phyloP scores from a whole-genome alignment of 305 asterid species.

The Plantago coronopus region DNA sequence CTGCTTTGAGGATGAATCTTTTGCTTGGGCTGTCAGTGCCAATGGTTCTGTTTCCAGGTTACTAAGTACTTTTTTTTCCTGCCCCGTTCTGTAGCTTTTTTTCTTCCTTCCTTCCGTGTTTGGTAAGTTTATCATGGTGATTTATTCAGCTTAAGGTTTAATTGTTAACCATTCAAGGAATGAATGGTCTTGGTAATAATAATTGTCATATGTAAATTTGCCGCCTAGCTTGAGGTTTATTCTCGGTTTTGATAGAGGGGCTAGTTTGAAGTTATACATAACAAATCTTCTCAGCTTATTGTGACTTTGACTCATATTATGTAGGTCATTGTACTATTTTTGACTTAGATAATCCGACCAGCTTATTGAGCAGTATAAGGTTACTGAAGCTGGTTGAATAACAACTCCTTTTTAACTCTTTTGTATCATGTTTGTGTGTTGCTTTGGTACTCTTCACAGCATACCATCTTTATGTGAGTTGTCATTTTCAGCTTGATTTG shows the following conservation, averaged over 20 bases:
- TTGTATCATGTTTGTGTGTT: conserved; percentile 5
- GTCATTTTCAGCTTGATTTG: conserved; percentile 17
- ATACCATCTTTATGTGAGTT: conserved; percentile 9
- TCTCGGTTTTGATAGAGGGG: too few relatives aligned
- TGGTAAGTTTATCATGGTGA: too few relatives aligned
- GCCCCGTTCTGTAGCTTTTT: too few relatives aligned
- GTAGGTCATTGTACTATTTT: conserved; percentile 8
- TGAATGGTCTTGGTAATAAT: too few relatives aligned
- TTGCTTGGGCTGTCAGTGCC: conserved; percentile 56
- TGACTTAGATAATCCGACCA: not conserved
- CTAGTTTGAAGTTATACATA: too few relatives aligned
- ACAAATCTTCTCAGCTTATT: too few relatives aligned
- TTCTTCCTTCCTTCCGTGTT: not conserved
- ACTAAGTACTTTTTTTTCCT: not conserved
- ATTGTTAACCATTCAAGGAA: too few relatives aligned
- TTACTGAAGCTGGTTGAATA: not conserved
- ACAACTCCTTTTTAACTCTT: not conserved
- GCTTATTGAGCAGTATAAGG: not conserved
- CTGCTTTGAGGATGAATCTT: conserved; percentile 57
- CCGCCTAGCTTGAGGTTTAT: too few relatives aligned
- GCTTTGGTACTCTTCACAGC: not conserved
- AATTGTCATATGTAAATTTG: too few relatives aligned
- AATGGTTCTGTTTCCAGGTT: conserved; percentile 82
- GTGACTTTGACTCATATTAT: not conserved
- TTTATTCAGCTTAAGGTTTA: not conserved